These are phyloP conservation scores for Phytophthora chlamydospora DNA, from an alignment of 352 stramenopile species.

Conservation along the genomic window DNA sequence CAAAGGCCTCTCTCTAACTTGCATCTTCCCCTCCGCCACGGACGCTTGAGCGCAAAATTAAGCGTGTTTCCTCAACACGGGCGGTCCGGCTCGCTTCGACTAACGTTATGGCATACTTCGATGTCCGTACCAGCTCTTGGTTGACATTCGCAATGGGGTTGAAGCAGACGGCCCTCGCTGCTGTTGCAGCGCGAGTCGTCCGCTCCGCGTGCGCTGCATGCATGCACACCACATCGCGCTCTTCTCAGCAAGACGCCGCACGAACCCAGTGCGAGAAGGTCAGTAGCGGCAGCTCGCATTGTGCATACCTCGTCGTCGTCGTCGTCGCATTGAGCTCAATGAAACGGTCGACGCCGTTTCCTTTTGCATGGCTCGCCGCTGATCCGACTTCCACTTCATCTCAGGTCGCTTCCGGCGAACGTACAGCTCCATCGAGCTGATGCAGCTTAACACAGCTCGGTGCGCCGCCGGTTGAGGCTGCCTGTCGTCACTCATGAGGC, in stretches of 20 bases:
- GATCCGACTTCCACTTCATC: conserved; percentile 9
- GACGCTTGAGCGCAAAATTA: background rate
- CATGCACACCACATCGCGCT: background rate
- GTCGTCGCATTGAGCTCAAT: background rate
- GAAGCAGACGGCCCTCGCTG: conserved; percentile 5
- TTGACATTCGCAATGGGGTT: conserved; percentile 16
- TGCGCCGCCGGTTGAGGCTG: conserved; percentile 4
- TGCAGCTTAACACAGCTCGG: conserved; percentile 22
- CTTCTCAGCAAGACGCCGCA: background rate
- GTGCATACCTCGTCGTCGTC: conserved; percentile 28
- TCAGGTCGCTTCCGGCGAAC: conserved; percentile 9
- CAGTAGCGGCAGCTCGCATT: conserved; percentile 18
- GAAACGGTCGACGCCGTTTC: background rate
- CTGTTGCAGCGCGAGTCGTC: background rate
- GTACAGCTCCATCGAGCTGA: conserved; percentile 6
- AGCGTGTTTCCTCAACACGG: background rate
- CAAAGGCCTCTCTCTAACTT: conserved; percentile 10
- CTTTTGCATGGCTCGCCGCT: conserved; percentile 2
- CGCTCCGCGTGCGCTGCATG: background rate
- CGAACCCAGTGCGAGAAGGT: conserved; percentile 3
- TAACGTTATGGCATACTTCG: conserved; percentile 13
- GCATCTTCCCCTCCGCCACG: conserved; percentile 5
- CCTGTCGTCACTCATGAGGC: conserved; percentile 12
- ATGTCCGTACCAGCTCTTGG: conserved; percentile 15
- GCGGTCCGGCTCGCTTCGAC: background rate